These are phyloP conservation scores for Clonostachys solani DNA, from an alignment of 2,329 filamentous ascomycete species.

Conservation along the genomic window DNA sequence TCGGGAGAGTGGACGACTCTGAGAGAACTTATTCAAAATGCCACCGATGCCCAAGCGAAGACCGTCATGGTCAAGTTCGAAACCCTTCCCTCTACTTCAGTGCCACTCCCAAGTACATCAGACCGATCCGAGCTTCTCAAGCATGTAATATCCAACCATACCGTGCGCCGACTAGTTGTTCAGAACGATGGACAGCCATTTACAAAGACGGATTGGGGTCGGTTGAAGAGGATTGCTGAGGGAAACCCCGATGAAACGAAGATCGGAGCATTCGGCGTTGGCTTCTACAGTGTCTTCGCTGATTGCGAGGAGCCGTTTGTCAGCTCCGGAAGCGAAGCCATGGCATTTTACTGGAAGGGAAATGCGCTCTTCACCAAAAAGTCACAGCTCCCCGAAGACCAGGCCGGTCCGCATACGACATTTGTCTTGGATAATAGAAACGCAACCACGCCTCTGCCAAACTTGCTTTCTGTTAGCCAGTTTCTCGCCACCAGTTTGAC, in stretches of 20 bases:
- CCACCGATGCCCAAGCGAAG: constrained; percentile 91
- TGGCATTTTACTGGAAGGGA: constrained; percentile 99
- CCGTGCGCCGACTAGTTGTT: constrained; percentile 80
- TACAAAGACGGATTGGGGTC: constrained; percentile 84
- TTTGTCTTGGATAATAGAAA: constrained; percentile 95
- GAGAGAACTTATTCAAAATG: constrained; percentile 94
- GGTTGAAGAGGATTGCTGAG: constrained; percentile 95
- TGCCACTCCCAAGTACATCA: constrained; percentile 64
- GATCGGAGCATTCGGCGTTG: constrained; percentile 96
- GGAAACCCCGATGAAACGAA: constrained; percentile 99
- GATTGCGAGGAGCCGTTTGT: constrained; percentile 98
- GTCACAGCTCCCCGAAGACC: constrained; percentile 64
- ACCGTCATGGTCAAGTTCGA: constrained; percentile 91
- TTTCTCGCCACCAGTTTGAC: constrained; percentile 94
- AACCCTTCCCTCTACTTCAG: constrained; percentile 74
- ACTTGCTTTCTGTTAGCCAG: constrained; percentile 80
- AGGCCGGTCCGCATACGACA: constrained; percentile 70
- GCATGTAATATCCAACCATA: constrained; percentile 81
- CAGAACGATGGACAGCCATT: constrained; percentile 91
- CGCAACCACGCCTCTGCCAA: constrained; percentile 79
- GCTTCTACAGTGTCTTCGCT: constrained; percentile 97
- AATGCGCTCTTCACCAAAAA: constrained; percentile 93
- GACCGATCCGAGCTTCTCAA: constrained; percentile 71
- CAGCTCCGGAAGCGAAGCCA: constrained; percentile 84
- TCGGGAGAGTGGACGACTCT: constrained; percentile 91